These are phyloP conservation scores for Neofusicoccum kwambonambiense DNA, from an alignment of 2,329 filamentous ascomycete species.

Conservation along the genomic window DNA sequence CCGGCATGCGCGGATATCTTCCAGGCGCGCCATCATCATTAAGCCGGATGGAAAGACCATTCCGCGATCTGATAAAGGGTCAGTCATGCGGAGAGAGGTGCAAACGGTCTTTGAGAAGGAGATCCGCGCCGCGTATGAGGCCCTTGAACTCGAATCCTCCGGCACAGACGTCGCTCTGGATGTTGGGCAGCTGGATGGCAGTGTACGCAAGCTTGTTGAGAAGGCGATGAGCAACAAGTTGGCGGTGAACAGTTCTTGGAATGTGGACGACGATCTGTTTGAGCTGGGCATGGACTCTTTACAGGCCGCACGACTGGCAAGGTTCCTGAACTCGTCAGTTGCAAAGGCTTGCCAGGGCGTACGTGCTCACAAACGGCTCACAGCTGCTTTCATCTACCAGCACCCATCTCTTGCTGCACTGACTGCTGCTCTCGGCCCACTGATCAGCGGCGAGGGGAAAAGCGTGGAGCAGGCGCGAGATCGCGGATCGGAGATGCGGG, in stretches of 20 bases:
- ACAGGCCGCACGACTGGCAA: conserved; percentile 29
- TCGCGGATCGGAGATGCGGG: not conserved
- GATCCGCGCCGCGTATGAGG: conserved; percentile 25
- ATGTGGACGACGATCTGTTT: conserved; percentile 26
- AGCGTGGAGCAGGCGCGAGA: not conserved
- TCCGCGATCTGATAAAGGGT: conserved; percentile 28
- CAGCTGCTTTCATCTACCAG: not conserved
- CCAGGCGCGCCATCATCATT: conserved; percentile 21
- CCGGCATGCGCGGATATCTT: conserved; percentile 26
- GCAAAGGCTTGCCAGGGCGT: not conserved
- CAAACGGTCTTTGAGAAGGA: conserved; percentile 25
- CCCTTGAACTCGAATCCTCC: not conserved
- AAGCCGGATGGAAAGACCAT: conserved; percentile 20
- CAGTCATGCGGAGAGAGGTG: conserved; percentile 25
- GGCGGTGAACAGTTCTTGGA: not conserved
- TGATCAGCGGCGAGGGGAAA: not conserved
- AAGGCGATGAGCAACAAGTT: conserved; percentile 5
- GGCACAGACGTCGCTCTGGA: not conserved
- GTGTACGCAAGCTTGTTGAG: conserved; percentile 21
- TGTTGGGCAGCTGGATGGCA: not conserved
- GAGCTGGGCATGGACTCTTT: conserved; percentile 42
- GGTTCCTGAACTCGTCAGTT: not conserved
- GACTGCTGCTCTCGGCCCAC: not conserved
- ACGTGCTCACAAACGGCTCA: not conserved
- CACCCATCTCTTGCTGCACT: not conserved